Evolutionary conservation across 2,329 filamentous ascomycete genomes (phyloP).

Genomic region (Pezicula rhizophila): DNA sequence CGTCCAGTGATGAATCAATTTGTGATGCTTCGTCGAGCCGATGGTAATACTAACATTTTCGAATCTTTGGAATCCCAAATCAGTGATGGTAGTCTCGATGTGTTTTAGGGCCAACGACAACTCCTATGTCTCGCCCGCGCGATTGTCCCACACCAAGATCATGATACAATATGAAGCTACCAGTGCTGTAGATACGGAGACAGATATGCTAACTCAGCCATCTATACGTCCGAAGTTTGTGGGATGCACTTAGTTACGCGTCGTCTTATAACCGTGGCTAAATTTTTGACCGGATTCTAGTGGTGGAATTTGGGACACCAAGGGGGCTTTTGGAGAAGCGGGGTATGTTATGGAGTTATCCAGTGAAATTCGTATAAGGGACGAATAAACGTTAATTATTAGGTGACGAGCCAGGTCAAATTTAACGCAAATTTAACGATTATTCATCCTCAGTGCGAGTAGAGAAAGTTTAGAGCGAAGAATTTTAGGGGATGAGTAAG

Average conservation of each 20-base stretch:
- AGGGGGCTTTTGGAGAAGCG: constrained; percentile 48
- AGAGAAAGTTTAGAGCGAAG: constrained; percentile 30
- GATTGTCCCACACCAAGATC: constrained; percentile 64
- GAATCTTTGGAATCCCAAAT: constrained; percentile 52
- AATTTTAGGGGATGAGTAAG: not conserved
- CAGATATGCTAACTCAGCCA: constrained; percentile 65
- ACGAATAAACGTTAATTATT: too few species aligned
- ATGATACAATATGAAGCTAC: constrained; percentile 76
- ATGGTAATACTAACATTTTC: constrained; percentile 58
- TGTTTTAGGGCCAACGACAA: constrained; percentile 68
- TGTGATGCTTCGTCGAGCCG: not conserved
- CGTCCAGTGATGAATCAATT: too few species aligned
- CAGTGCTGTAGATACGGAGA: constrained; percentile 67
- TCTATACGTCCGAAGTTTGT: constrained; percentile 65
- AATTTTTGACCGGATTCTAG: constrained; percentile 67
- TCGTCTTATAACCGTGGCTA: constrained; percentile 65
- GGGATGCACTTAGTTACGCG: constrained; percentile 61
- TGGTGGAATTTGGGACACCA: constrained; percentile 62
- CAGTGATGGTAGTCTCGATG: constrained; percentile 63
- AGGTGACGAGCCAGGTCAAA: too few species aligned
- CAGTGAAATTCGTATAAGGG: too few species aligned
- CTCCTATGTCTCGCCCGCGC: constrained; percentile 65
- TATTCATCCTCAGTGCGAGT: too few species aligned
- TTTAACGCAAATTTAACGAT: too few species aligned
- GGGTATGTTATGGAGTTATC: constrained; percentile 34